Evolutionary conservation across 129 eudicot genomes (phyloP), one percentile per base, ranked within the genome.

Genomic region (Tanacetum coccineum): DNA sequence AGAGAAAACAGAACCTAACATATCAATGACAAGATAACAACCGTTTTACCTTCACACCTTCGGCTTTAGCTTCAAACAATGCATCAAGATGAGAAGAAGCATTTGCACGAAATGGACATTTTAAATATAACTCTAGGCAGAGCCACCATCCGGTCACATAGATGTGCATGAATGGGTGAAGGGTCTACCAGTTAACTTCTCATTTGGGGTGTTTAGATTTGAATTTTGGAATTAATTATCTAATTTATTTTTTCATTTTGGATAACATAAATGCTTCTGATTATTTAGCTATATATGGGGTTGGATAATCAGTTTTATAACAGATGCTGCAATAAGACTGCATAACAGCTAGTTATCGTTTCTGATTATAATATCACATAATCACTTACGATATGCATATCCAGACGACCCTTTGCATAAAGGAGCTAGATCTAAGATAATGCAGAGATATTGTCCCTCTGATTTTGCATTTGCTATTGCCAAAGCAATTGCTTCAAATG

Each of bases 71-170:
- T 83, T 88, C 96, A 68, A 93, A 85, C 52, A 93, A 70, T 57
- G 80, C 82, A 76, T 93, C 98, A 66, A 93, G 95, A 48, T 90
- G 74, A 63, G 98, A 88, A 76, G 80, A 67, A 42, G 74, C 78
- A 69, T 88, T 80, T 73, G 71, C 66, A 42, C 78, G 86, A 82
- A 82, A 93, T 3, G 96, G 96, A 30, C 95, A 92, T 54, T 86
- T 88, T 71, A 93, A 80, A 64, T 88, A 93, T 48, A 93, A 59
- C 70, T 93, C 96, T 20, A 96, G 98, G 79, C 96, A 88, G 74
- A 93, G 85, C 98, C 98, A 93, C 98, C 98, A 93, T 25, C 98
- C 98, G 8, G 98, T 93, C 47, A 93, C 80, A 74, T 78, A 88
- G 69, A 93, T 86, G 96, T 93, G 89, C 78, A 79, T 13, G 51